phyloP scores from a whole-genome alignment of 2,329 filamentous ascomycete species.

The Pseudogymnoascus sp. region DNA sequence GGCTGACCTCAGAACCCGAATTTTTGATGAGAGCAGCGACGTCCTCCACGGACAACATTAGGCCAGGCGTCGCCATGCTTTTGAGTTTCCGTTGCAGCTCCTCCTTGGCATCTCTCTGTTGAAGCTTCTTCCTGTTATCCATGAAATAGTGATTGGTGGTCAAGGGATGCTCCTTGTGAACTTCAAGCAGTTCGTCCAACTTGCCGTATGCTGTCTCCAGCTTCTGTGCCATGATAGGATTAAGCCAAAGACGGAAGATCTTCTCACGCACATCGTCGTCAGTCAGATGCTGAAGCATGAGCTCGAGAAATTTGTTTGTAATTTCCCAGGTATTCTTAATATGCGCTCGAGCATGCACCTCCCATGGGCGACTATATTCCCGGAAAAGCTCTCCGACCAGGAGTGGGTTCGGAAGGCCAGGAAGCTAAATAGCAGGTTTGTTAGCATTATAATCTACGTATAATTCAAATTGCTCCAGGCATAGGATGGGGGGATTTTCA shows the following conservation, averaged over 20 bases:
- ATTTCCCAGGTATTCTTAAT: conserved; percentile 15
- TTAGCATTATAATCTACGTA: background rate
- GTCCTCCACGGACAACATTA: conserved; percentile 6
- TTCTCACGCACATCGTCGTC: background rate
- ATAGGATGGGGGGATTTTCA: conserved; percentile 8
- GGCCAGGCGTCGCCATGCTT: background rate
- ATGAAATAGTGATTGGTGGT: conserved; percentile 14
- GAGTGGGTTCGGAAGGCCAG: conserved; percentile 14
- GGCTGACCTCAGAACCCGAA: background rate
- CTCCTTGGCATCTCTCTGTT: conserved; percentile 5
- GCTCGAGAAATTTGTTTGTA: conserved; percentile 12
- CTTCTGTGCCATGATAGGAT: conserved; percentile 12
- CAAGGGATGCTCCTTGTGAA: conserved; percentile 17
- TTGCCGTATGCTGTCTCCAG: conserved; percentile 13
- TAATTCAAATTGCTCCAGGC: background rate
- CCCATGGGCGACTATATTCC: conserved; percentile 18
- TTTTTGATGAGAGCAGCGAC: conserved; percentile 8
- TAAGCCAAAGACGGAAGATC: conserved; percentile 12
- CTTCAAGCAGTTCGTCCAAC: conserved; percentile 15
- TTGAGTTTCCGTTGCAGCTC: conserved; percentile 5
- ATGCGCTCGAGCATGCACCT: conserved; percentile 11
- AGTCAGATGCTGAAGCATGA: conserved; percentile 13
- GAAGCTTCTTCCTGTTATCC: conserved; percentile 12
- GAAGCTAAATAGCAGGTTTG: background rate
- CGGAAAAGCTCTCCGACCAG: conserved; percentile 18